Base-by-base conservation (phyloP, 2,329 filamentous ascomycete species). In the Cordyceps sp. region DNA sequence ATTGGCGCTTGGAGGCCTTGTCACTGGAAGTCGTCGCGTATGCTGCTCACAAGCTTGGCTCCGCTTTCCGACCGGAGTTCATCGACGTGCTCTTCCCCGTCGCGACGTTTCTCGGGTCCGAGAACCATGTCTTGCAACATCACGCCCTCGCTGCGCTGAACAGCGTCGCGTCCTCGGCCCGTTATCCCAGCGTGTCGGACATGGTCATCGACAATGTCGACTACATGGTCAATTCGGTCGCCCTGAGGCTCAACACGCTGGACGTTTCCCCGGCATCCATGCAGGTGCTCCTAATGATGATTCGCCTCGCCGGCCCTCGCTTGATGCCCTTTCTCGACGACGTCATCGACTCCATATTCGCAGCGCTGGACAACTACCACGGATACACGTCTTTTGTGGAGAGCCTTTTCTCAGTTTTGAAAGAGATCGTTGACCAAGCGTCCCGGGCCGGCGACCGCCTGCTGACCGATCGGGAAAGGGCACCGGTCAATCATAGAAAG, bases 141-240 rank as follows among this genome's bases (percentile, higher is more conserved):
- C 86, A 96, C 50, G 83, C 88, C 5, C 78, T 94, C 39, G 71
- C 74, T 4, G 80, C 81, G 23, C 63, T 98, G 12, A 90, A 94
- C 45, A 71, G 74, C 14, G 62, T 94, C n/a, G 78, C 88, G 1
- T 48, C 55, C 3, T 67, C 78, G 1, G 94, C 84, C 44, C 73
- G 69, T 2, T 98, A 96, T 45, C 38, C 48, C 0, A 75, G 66
- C 43, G 78, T 88, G 5, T 78, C 78, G 18, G 73, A 81, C 13
- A 61, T 98, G 40, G 77, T 98, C 25, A 70, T 96, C 19, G 74
- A 80, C 32, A 98, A 98, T 38, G 86, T 84, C 13, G 90, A 98
- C 53, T 98, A 98, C 50, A 80, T 98, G 55, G 78, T 96, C 37
- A 96, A 96, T 47, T 83, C 90, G 0, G 73, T 98, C 13, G 83